Base-by-base conservation (phyloP, 2,329 filamentous ascomycete genomes). In the Fusarium sp. region DNA sequence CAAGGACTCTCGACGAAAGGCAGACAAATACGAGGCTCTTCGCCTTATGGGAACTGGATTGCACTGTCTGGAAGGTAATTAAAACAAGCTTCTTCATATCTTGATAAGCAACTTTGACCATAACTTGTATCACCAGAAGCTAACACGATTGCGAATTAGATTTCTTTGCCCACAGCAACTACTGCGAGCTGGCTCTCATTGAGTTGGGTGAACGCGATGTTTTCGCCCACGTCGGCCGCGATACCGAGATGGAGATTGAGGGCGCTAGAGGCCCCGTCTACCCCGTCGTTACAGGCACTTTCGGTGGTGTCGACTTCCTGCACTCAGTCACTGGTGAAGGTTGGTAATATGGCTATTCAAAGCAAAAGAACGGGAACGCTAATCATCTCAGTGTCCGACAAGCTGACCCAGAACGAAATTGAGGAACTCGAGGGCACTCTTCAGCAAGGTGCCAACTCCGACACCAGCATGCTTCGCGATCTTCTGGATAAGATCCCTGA, bases 161-260 rank as follows among this genome's bases (percentile, higher is more conserved):
- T 77, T 98, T 91, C 82, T 90, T 94, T 55, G 95, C 94, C 16
- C 95, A 97, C 81, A 97, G 93, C 78, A 97, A 97, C 84, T 97
- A 97, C 80, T 89, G 86, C 15, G 94, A 97, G 79, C 87, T 97
- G 61, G 92, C 92, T 61, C 85, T 97, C 47, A 94, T 96, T 73
- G 94, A 97, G 78, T 81, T 97, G 74, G 94, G 93, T 52, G 93
- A 96, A 80, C 83, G 81, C 8, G 87, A 92, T 64, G 81, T 97
- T 62, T 97, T 97, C 79, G 93, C 95, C 28, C 94, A 97, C 75
- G 92, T 96, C 56, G 95, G 95, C 36, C 85, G 89, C 60, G 82
- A 87, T 72, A 93, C 93, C n/a, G 82, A 83, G 75, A 83, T 97
- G 30, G 83, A 88, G 45, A 84, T 97, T 30, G 83, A 86, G 34